Evolutionary conservation across 371 early-diverging fungal species (phyloP), one percentile per base, ranked within the genome.

Genomic region (Mortierella sp.): DNA sequence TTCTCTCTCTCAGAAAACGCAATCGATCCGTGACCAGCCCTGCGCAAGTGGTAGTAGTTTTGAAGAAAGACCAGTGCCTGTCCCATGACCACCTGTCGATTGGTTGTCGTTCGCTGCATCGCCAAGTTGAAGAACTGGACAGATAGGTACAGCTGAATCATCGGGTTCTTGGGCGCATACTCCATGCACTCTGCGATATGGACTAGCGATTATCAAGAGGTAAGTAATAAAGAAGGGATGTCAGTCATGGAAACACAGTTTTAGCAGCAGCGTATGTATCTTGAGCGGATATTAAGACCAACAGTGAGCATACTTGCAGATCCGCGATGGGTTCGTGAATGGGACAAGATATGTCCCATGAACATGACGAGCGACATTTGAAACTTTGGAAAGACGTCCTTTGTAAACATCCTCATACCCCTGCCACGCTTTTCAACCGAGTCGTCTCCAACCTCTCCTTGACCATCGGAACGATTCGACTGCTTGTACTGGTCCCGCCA

Each of bases 41-140:
- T 87, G 27, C 89, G 87, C 14, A 94, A 72, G 72, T 92, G 91
- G 55, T 88, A 88, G 81, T 96, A 97, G 72, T 93, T 91, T 75
- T 90, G 89, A 24, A 97, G 70, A 84, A 96, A 95, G 68, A 93
- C 83, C 83, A 96, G 90, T 6, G 92, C 96, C 85, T 94, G 85
- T 18, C 82, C 58, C 71, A 84, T 35, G 11, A 74, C 32, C 68
- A 77, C 43, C 70, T 97, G 97, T 71, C 96, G 88, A 78, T 96
- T 94, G 41, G 91, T 91, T 5, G 91, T 89, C 79, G 92, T 91
- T 38, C 96, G 90, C 76, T 93, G 93, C 92, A 94, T 92, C 0
- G 93, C 91, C 49, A 93, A 83, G 72, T 93, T 93, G 7, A 96
- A 56, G 73, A 93, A 90, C 12, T 94, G 90, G 27, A 94, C 49